Conservation (phyloP, 2,329 filamentous ascomycete species). For the Diaporthe australafricana region DNA sequence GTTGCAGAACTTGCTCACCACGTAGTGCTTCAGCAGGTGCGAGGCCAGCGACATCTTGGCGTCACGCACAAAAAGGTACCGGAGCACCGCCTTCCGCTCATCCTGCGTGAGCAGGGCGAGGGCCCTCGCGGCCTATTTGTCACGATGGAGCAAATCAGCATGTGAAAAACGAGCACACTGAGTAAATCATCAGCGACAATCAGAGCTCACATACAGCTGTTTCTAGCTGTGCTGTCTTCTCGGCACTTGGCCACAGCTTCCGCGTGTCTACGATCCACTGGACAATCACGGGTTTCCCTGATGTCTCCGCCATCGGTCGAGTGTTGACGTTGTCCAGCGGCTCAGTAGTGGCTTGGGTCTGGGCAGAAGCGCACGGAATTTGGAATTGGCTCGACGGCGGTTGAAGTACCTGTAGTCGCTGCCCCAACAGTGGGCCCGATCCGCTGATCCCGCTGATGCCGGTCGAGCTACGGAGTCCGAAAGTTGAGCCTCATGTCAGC, state of each 20-base stretch:
- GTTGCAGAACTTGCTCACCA: constrained; percentile 67
- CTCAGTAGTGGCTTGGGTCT: constrained; percentile 31
- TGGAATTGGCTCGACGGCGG: not conserved
- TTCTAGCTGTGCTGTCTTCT: constrained; percentile 60
- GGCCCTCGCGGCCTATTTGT: constrained; percentile 62
- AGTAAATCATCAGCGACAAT: not conserved
- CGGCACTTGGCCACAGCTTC: constrained; percentile 64
- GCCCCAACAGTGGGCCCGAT: constrained; percentile 19
- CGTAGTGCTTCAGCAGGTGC: constrained; percentile 78
- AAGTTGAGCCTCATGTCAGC: constrained; percentile 30
- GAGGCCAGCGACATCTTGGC: constrained; percentile 81
- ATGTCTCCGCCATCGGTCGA: constrained; percentile 33
- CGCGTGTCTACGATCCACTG: constrained; percentile 74
- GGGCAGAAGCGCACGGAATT: not conserved
- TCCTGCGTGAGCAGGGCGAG: constrained; percentile 63
- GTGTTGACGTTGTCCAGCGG: constrained; percentile 5
- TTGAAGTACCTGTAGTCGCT: constrained; percentile 1
- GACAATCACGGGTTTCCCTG: constrained; percentile 54
- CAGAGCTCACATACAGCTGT: constrained; percentile 54
- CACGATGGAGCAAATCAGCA: not conserved
- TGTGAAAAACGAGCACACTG: not conserved
- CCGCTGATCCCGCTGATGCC: constrained; percentile 29
- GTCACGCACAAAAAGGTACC: constrained; percentile 76
- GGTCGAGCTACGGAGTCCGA: constrained; percentile 33
- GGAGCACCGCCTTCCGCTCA: constrained; percentile 68